These are phyloP conservation scores for Eimeria necatrix DNA, from an alignment of 169 alveolate genomes.

Conservation along the genomic window DNA sequence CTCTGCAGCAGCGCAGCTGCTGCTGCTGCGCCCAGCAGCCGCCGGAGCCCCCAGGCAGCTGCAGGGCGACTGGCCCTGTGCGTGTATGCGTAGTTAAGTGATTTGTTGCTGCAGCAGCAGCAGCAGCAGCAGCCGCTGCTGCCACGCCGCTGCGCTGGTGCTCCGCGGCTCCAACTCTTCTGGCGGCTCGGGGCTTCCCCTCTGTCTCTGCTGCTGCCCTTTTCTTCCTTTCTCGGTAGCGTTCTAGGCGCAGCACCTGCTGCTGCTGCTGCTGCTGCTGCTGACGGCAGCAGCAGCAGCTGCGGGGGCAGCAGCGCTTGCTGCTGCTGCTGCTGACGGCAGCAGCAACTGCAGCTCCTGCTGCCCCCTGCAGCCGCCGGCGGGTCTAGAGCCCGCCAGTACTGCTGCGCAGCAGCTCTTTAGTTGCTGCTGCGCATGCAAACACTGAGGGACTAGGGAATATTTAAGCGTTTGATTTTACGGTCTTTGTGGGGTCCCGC, in stretches of 20 bases:
- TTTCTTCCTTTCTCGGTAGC: conserved; percentile 8
- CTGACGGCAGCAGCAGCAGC: not conserved
- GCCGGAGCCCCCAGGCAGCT: not conserved
- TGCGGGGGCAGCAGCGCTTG: no score
- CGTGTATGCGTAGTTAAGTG: not conserved
- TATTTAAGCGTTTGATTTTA: not conserved
- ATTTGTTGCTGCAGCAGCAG: not conserved
- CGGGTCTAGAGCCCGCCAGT: not conserved
- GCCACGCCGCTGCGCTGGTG: not conserved
- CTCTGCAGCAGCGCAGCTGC: not conserved
- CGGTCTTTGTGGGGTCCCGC: not conserved
- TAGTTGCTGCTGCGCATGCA: not conserved
- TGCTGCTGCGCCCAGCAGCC: not conserved
- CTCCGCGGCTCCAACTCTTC: no score
- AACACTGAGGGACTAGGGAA: conserved; percentile 13
- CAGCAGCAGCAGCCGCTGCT: conserved; percentile 21
- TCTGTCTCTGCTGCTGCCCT: not conserved
- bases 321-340: not conserved
- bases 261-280: not conserved
- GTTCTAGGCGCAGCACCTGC: not conserved
- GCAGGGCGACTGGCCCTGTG: not conserved
- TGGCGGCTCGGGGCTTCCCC: not conserved
- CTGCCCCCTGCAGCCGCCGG: not conserved
- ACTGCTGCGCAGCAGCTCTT: not conserved
- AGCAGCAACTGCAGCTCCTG: conserved; percentile 14